Conservation (phyloP, 495 filamentous ascomycete genomes). For the Beverwykella pulmonaria region DNA sequence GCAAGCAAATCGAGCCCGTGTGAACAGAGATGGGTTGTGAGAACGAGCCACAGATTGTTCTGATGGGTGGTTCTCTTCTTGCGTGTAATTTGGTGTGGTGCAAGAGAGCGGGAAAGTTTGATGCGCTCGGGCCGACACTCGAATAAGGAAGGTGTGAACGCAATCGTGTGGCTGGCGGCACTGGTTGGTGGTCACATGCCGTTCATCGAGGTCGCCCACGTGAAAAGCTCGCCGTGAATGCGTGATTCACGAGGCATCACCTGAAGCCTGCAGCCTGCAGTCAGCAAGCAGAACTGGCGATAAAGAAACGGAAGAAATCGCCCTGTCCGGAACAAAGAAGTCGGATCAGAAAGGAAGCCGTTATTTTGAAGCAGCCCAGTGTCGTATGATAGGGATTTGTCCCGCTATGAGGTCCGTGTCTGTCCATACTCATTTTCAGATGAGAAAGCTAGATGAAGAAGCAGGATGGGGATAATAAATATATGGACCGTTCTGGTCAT, state of each 20-base stretch:
- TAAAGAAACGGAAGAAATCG: background rate
- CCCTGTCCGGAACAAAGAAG: background rate
- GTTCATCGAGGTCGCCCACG: background rate
- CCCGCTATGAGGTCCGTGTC: background rate
- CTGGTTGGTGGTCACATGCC: background rate
- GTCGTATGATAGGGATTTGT: background rate
- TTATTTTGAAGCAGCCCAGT: background rate
- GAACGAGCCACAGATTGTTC: background rate
- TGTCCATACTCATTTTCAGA: too few relatives aligned
- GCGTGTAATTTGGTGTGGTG: background rate
- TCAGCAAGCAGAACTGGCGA: background rate
- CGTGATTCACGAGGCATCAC: background rate
- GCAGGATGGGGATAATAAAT: too few relatives aligned
- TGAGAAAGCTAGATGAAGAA: too few relatives aligned
- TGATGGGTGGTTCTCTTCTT: background rate
- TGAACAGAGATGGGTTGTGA: background rate
- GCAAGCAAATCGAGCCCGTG: background rate
- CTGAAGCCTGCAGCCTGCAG: background rate
- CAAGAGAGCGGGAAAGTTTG: background rate
- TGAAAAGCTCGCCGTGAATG: background rate
- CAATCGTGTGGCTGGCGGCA: background rate
- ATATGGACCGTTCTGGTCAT: background rate
- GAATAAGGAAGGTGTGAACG: background rate
- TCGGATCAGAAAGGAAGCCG: too few relatives aligned
- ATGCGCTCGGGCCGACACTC: background rate